Evolutionary conservation across 108 stramenopile species (phyloP).

Genomic region (Fragilaria radians): DNA sequence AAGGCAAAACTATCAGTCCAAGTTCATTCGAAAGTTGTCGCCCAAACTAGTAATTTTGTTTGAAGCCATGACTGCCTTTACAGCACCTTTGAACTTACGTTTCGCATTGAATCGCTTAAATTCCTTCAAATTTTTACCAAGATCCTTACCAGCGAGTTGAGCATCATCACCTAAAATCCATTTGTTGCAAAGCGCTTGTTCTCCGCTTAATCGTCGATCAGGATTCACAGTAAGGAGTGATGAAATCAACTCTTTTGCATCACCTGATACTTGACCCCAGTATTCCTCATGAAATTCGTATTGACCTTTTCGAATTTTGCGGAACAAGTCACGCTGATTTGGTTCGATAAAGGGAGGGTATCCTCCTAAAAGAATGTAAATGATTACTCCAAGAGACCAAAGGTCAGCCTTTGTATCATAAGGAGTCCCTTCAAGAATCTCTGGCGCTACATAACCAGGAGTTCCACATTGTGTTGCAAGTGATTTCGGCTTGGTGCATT

Average conservation of each 20-base stretch:
- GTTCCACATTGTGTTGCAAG: conserved; percentile 94
- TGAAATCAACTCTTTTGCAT: conserved; percentile 77
- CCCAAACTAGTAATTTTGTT: conserved; percentile 71
- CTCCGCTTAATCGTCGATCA: conserved; percentile 49
- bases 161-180: conserved; percentile 66
- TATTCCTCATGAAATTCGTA: conserved; percentile 87
- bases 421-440: conserved; percentile 77
- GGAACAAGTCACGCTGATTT: conserved; percentile 91
- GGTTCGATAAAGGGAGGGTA: conserved; percentile 95
- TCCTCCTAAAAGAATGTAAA: conserved; percentile 91
- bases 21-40: conserved; percentile 43
- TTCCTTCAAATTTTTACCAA: conserved; percentile 60
- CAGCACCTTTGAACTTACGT: conserved; percentile 84
- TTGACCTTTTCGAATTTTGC: conserved; percentile 81
- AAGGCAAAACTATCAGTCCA: conserved; percentile 14
- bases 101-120: conserved; percentile 86
- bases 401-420: conserved; percentile 93
- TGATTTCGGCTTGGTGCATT: conserved; percentile 48
- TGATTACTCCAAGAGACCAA: conserved; percentile 90
- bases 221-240: conserved; percentile 70
- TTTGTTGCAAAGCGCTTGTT: conserved; percentile 55
- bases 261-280: conserved; percentile 75
- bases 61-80: conserved; percentile 71
- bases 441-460: conserved; percentile 91
- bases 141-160: conserved; percentile 45